These are phyloP conservation scores for Ulmus americana DNA, from an alignment of 331 rosid genomes.

Conservation along the genomic window DNA sequence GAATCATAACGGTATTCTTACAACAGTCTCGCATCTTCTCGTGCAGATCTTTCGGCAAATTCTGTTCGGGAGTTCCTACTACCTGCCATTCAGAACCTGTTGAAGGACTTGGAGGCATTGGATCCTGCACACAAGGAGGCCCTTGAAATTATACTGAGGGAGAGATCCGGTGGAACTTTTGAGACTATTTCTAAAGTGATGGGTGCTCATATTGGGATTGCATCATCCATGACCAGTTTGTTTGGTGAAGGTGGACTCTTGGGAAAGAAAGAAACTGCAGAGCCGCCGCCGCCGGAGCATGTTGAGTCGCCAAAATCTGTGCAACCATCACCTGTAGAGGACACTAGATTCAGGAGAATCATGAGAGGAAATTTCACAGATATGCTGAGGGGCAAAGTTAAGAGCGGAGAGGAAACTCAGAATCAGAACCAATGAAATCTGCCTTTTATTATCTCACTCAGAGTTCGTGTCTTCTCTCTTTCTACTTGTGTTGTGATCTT, in stretches of 20 bases:
- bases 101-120: conserved; percentile 67
- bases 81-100: conserved; percentile 78
- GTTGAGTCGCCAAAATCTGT: conserved; percentile 40
- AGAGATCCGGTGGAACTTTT: conserved; percentile 87
- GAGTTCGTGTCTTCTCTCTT: conserved; percentile 17
- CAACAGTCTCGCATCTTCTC: conserved; percentile 7
- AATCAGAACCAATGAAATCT: conserved; percentile 28
- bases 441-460: not conserved
- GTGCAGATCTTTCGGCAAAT: conserved; percentile 56
- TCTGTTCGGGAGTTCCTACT: conserved; percentile 70
- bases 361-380: conserved; percentile 84
- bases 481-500: conserved; percentile 18
- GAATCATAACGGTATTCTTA: too few relatives aligned
- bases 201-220: conserved; percentile 85
- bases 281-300: conserved; percentile 33
- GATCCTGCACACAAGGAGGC: conserved; percentile 99
- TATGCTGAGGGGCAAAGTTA: conserved; percentile 77
- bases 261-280: conserved; percentile 67
- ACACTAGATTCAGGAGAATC: conserved; percentile 82
- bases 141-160: conserved; percentile 90
- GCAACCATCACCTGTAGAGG: conserved; percentile 41
- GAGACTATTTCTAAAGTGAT: conserved; percentile 84
- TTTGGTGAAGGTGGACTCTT: conserved; percentile 83
- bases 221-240: conserved; percentile 74
- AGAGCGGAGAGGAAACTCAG: conserved; percentile 55